Evolutionary conservation across 176 grass and related monocot genomes (phyloP).

Genomic region (Carex scoparia): DNA sequence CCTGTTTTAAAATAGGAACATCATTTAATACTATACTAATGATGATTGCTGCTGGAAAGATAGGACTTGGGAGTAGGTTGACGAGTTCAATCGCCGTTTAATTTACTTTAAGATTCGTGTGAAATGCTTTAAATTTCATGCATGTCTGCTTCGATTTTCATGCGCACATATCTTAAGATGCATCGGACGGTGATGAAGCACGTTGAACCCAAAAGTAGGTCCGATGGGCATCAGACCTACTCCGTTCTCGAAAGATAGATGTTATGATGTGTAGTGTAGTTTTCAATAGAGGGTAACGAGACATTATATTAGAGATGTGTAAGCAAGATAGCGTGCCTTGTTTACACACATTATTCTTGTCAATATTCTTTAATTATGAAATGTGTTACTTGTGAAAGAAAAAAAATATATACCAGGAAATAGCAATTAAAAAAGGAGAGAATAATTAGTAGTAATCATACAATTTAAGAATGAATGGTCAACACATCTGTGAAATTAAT

Average conservation of each 20-base stretch:
- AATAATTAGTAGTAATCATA: not conserved
- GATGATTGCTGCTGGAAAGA: not conserved
- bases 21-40: conserved; percentile 17
- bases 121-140: too few relatives aligned
- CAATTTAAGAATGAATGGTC: not conserved
- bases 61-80: not conserved
- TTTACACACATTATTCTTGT: not conserved
- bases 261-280: not conserved
- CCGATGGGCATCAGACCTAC: too few relatives aligned
- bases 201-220: too few relatives aligned
- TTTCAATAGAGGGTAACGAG: not conserved
- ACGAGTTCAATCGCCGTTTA: too few relatives aligned
- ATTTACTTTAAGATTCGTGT: too few relatives aligned
- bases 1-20: not conserved
- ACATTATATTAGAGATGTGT: not conserved
- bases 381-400: not conserved
- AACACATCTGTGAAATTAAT: not conserved
- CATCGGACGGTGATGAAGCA: too few relatives aligned
- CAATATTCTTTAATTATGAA: not conserved
- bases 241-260: not conserved
- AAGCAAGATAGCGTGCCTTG: conserved; percentile 5
- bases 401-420: not conserved
- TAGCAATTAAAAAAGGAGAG: not conserved
- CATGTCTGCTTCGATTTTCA: too few relatives aligned
- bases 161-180: too few relatives aligned